Conservation (phyloP, 1,284 basidiomycete genomes). For the Caloboletus inedulis region DNA sequence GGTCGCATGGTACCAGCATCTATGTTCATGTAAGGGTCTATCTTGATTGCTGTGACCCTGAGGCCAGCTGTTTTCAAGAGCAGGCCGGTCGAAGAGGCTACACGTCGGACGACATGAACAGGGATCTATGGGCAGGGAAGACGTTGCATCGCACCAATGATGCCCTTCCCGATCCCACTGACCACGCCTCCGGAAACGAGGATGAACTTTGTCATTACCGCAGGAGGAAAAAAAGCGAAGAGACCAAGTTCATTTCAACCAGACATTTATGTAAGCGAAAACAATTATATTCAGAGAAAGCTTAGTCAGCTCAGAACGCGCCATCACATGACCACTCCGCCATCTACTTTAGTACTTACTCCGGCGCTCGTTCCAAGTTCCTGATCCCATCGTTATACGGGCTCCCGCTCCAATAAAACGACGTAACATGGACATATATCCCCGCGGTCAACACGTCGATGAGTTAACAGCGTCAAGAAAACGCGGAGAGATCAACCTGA, state of each 20-base stretch:
- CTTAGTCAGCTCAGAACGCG: constrained; percentile 17
- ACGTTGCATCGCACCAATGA: constrained; percentile 69
- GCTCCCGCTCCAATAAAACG: not conserved
- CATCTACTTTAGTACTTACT: no score
- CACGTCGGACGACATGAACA: constrained; percentile 17
- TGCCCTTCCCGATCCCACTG: constrained; percentile 92
- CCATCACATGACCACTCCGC: not conserved
- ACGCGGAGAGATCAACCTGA: constrained; percentile 39
- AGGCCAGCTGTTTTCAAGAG: constrained; percentile 94
- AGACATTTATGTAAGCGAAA: not conserved
- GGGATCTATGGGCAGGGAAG: constrained; percentile 25
- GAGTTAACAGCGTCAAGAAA: constrained; percentile 50
- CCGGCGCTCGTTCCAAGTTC: not conserved
- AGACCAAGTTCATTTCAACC: not conserved
- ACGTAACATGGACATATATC: not conserved
- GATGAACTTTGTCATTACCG: constrained; percentile 82
- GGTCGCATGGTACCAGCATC: constrained; percentile 99
- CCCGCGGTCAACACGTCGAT: not conserved
- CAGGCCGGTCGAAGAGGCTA: constrained; percentile 95
- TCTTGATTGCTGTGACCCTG: constrained; percentile 99
- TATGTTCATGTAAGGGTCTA: constrained; percentile 99
- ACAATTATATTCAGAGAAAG: not conserved
- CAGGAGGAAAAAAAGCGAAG: constrained; percentile 3
- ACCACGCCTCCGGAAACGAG: constrained; percentile 89
- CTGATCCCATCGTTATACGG: not conserved